Conservation (phyloP, 2,329 filamentous ascomycete genomes). For the Aspergillus vadensis region DNA sequence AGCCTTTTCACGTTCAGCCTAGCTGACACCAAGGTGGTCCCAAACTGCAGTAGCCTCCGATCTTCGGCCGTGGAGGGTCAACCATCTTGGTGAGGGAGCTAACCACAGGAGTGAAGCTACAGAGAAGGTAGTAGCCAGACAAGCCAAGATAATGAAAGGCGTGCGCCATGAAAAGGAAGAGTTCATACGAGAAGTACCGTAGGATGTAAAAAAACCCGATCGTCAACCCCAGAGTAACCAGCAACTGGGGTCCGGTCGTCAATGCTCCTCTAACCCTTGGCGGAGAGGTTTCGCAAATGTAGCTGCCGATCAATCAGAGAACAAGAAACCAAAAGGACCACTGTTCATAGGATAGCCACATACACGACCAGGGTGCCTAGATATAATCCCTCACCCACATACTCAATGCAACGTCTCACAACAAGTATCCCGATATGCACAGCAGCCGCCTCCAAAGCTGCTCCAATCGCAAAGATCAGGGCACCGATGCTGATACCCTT, state of each 20-base stretch:
- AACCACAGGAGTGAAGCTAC: slow-evolving; percentile 45
- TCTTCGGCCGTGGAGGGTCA: slow-evolving; percentile 51
- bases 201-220: slow-evolving; percentile 64
- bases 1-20: slow-evolving; percentile 52
- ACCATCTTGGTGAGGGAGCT: slow-evolving; percentile 61
- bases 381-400: slow-evolving; percentile 61
- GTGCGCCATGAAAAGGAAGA: slow-evolving; percentile 58
- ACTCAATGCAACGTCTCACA: slow-evolving; percentile 57
- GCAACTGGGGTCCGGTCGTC: slow-evolving; percentile 56
- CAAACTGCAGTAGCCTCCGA: slow-evolving; percentile 50
- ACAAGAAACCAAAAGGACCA: slow-evolving; percentile 28
- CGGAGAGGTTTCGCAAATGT: slow-evolving; percentile 64
- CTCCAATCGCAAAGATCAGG: slow-evolving; percentile 57
- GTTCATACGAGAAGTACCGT: slow-evolving; percentile 53
- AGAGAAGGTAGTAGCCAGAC: slow-evolving; percentile 45
- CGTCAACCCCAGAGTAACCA: slow-evolving; percentile 54
- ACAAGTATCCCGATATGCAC: slow-evolving; percentile 55
- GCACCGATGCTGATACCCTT: slow-evolving; percentile 53
- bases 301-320: slow-evolving; percentile 14
- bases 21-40: slow-evolving; percentile 47
- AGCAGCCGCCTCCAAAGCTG: slow-evolving; percentile 55
- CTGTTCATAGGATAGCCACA: background rate
- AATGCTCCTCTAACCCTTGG: slow-evolving; percentile 53
- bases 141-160: slow-evolving; percentile 55
- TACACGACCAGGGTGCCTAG: slow-evolving; percentile 58